Conservation (phyloP, 2,329 filamentous ascomycete species). For the Trichothecium roseum region DNA sequence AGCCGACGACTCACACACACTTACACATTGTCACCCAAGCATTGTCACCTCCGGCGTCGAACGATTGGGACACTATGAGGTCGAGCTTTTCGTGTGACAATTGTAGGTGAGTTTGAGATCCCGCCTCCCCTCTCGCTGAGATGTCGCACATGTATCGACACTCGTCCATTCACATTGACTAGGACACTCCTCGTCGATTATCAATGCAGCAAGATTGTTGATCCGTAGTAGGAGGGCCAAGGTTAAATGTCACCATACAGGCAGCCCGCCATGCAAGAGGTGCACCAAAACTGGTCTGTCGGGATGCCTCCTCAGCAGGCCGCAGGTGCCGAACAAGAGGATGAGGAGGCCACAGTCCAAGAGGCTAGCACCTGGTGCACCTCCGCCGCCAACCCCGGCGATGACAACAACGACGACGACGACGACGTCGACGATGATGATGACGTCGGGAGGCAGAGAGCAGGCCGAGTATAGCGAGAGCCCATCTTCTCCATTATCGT, state of each 20-base stretch:
- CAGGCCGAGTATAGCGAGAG: not conserved
- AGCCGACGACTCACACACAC: constrained; percentile 1
- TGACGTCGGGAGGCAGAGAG: too few species aligned
- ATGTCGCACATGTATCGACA: too few species aligned
- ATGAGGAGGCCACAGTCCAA: not conserved
- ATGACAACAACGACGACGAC: not conserved
- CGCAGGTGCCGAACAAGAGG: constrained; percentile 6
- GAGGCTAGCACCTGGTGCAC: not conserved
- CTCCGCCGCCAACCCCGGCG: not conserved
- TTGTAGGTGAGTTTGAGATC: constrained; percentile 17
- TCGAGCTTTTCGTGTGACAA: constrained; percentile 23
- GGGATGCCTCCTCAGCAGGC: constrained; percentile 15
- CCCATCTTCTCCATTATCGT: not conserved
- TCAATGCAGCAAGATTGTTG: too few species aligned
- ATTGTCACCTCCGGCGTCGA: not conserved
- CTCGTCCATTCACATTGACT: too few species aligned
- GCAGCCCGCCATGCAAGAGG: constrained; percentile 18
- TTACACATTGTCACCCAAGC: not conserved
- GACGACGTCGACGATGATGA: not conserved
- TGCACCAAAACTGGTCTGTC: constrained; percentile 15
- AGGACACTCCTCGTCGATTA: too few species aligned
- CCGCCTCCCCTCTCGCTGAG: too few species aligned
- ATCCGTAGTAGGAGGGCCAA: constrained; percentile 18
- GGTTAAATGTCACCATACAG: constrained; percentile 22
- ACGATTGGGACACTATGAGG: constrained; percentile 16